Conservation (phyloP, 768 basidiomycete species). For the Cystobasidiopsis lactophilus region DNA sequence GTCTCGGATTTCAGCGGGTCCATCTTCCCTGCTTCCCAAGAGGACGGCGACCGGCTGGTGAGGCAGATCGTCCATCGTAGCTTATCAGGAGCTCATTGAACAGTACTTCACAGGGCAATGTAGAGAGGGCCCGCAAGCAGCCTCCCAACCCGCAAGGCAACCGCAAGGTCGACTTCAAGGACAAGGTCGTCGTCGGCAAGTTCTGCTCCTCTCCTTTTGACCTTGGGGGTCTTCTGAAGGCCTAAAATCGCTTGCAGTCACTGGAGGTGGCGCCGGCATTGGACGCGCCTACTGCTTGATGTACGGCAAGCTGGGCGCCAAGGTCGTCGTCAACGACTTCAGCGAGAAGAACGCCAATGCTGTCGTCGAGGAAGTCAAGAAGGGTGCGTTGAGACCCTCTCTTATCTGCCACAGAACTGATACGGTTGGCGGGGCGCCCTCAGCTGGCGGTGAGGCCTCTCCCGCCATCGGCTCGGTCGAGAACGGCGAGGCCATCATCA, state of each 20-base stretch:
- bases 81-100: not conserved
- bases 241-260: no score
- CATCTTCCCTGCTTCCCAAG: slow-evolving; percentile 40
- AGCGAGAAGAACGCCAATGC: slow-evolving; percentile 58
- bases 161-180: slow-evolving; percentile 55
- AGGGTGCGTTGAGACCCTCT: slow-evolving; percentile 31
- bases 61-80: slow-evolving; percentile 28
- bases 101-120: slow-evolving; percentile 27
- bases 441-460: slow-evolving; percentile 73
- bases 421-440: not conserved
- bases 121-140: slow-evolving; percentile 41
- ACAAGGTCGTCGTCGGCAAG: slow-evolving; percentile 61
- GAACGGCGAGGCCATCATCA: slow-evolving; percentile 73
- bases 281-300: slow-evolving; percentile 79
- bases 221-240: no score
- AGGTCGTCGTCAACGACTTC: slow-evolving; percentile 89
- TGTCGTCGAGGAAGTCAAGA: slow-evolving; percentile 68
- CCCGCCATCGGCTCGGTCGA: slow-evolving; percentile 70
- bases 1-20: slow-evolving; percentile 56
- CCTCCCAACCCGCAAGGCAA: slow-evolving; percentile 46
- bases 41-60: slow-evolving; percentile 37
- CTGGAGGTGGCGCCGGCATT: slow-evolving; percentile 83
- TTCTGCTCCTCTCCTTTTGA: no score
- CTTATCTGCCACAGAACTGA: not conserved
- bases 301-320: slow-evolving; percentile 81